These are phyloP conservation scores for Yamadazyma nakazawae DNA, from an alignment of 805 yeast genomes.

Conservation along the genomic window DNA sequence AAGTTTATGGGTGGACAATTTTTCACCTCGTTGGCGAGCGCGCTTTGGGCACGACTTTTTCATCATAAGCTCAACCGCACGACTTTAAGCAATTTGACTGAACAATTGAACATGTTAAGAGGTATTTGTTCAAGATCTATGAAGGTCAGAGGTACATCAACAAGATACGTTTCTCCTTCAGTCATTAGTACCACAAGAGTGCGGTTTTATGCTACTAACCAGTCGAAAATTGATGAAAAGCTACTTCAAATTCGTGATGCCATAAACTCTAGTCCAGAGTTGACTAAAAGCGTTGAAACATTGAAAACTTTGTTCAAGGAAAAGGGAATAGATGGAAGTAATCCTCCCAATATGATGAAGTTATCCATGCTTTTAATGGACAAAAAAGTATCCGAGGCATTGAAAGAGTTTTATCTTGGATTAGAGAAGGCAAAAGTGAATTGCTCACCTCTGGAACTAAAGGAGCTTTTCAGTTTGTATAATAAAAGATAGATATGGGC, in stretches of 20 bases:
- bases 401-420: slow-evolving; percentile 25
- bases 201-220: slow-evolving; percentile 5
- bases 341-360: slow-evolving; percentile 33
- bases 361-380: slow-evolving; percentile 37
- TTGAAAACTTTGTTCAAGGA: slow-evolving; percentile 28
- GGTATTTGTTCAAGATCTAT: neutral
- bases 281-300: slow-evolving; percentile 24
- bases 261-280: slow-evolving; percentile 25
- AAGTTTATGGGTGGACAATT: slow-evolving; percentile 3
- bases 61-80: neutral
- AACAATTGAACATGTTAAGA: neutral
- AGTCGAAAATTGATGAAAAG: slow-evolving; percentile 5
- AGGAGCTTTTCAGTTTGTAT: slow-evolving; percentile 6
- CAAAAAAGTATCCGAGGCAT: slow-evolving; percentile 29
- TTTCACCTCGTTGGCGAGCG: slow-evolving; percentile 5
- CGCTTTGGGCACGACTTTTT: slow-evolving; percentile 3
- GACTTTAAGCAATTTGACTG: neutral
- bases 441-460: slow-evolving; percentile 30
- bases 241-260: slow-evolving; percentile 7
- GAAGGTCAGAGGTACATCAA: neutral
- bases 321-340: slow-evolving; percentile 30
- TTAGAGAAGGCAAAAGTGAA: slow-evolving; percentile 31
- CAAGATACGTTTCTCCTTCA: neutral
- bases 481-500: neutral
- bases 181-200: neutral